A percentile compares a stretch with the other conserved stretches of the same genome.
phyloP scores from a whole-genome alignment of 306 rosid species.

The Quillaja saponaria region DNA sequence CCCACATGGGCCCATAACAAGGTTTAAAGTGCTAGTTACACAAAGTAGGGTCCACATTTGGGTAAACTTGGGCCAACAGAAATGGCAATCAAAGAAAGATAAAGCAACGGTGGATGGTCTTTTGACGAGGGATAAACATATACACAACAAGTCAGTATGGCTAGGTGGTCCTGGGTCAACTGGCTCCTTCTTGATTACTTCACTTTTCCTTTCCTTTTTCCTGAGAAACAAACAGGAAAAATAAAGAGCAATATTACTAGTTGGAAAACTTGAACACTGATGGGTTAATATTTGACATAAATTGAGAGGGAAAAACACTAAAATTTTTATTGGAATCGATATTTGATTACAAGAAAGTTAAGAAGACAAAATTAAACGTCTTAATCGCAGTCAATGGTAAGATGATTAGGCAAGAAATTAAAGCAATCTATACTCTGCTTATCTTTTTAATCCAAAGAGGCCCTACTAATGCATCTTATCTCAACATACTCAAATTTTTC shows the following conservation, averaged over 20 bases:
- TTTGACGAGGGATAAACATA: slow-evolving; percentile 28
- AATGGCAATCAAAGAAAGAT: slow-evolving; percentile 5
- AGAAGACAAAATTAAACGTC: slow-evolving; percentile 24
- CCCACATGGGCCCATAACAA: slow-evolving; percentile 28
- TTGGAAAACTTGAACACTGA: too few relatives aligned
- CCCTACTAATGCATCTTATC: slow-evolving; percentile 21
- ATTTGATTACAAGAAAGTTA: too few relatives aligned
- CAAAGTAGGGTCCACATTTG: slow-evolving; percentile 17
- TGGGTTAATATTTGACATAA: too few relatives aligned
- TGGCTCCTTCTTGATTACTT: not conserved
- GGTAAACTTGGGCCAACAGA: slow-evolving; percentile 33
- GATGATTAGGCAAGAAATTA: slow-evolving; percentile 44
- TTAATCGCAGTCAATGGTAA: slow-evolving; percentile 34
- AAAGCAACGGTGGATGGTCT: slow-evolving; percentile 44
- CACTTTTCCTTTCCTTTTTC: too few relatives aligned
- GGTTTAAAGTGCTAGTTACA: not conserved
- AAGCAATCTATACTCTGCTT: slow-evolving; percentile 38
- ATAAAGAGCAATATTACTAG: too few relatives aligned
- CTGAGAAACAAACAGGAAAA: too few relatives aligned
- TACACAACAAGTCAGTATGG: not conserved
- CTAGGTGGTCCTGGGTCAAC: slow-evolving; percentile 28
- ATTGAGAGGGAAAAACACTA: too few relatives aligned
- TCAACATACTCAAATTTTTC: not conserved
- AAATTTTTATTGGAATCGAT: too few relatives aligned
- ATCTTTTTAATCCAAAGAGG: slow-evolving; percentile 24